Evolutionary conservation across 1,139 yeast species (phyloP), one percentile per base, ranked within the genome.

Genomic region (Yamadazyma spencermartinsiae): DNA sequence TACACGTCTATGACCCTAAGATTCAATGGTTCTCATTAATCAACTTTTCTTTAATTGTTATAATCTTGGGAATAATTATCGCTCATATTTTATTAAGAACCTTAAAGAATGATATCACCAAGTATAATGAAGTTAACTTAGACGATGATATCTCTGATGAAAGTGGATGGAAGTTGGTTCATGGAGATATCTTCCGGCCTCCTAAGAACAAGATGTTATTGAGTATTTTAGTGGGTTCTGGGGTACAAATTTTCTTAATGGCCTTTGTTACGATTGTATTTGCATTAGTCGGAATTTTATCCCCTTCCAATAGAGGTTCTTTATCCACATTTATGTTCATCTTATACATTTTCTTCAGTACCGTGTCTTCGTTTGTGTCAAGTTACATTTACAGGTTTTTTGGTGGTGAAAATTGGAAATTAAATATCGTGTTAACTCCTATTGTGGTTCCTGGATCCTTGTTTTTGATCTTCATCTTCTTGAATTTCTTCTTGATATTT

Each of bases 251-350:
- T 35, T 77, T 89, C 47, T 69, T 84, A 53, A 90, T 94, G 94
- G 62, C 82, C 3, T 65, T 80, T 31, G 76, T 80, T 26, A 85
- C 96, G 8, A 77, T 90, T 40, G 74, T 77, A 3, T 86, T 92
- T 63, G 97, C 98, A 1, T 73, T 89, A 41, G 69, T 90, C 34
- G 99, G 98, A 8, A 76, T 94, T 50, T 66, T 92, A 45, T 88
- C 97, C 1, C 98, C 98, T 35, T 86, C 96, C 1, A 90, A 89
- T 58, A 80, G 99, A 66, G 98, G 98, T 25, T 82, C 97, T 1
- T 74, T 92, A 49, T 79, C 95, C 4, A 92, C 98, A 0, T 87
- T 86, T 33, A 83, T 89, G 85, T 86, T 92, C 56, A 73, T 92
- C 38, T 65, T 89, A 37, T 90, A 82, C 64, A 86, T 94, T 4